Percentiles rank a stretch among this genome's conserved stretches.
Conservation (phyloP, 1,284 basidiomycete species). For the Boletus smithii region DNA sequence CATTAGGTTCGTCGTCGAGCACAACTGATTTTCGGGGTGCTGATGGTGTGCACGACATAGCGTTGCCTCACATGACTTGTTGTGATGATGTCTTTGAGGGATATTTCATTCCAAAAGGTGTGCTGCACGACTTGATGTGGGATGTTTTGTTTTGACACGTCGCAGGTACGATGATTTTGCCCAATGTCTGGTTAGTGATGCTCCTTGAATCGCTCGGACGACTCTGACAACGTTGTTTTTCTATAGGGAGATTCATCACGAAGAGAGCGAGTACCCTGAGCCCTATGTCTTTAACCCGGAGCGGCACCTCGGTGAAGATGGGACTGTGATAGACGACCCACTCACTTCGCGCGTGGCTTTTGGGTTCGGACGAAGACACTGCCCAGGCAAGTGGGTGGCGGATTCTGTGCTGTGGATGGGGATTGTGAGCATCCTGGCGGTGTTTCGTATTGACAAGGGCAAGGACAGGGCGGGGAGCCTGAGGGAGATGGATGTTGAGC, state of each 20-base stretch:
- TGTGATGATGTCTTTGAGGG: slow-evolving; percentile 32
- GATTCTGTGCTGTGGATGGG: slow-evolving; percentile 36
- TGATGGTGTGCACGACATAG: slow-evolving; percentile 15
- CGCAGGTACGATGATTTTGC: slow-evolving; percentile 29
- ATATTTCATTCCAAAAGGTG: slow-evolving; percentile 34
- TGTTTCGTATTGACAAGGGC: slow-evolving; percentile 26
- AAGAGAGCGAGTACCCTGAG: slow-evolving; percentile 30
- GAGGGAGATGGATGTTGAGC: slow-evolving; percentile 27
- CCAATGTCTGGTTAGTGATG: slow-evolving; percentile 32
- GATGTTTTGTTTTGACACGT: slow-evolving; percentile 1
- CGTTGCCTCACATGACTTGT: slow-evolving; percentile 30
- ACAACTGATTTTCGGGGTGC: neutral
- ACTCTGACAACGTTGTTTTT: neutral
- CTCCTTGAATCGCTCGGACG: neutral
- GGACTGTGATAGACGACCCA: slow-evolving; percentile 26
- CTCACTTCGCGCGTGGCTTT: slow-evolving; percentile 30
- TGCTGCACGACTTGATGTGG: neutral
- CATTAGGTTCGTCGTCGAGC: slow-evolving; percentile 22
- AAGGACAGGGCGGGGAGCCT: slow-evolving; percentile 28
- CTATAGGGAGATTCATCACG: slow-evolving; percentile 30
- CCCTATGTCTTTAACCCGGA: slow-evolving; percentile 28
- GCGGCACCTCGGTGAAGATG: slow-evolving; percentile 28
- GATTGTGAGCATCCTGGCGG: slow-evolving; percentile 32
- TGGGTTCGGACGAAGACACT: slow-evolving; percentile 35
- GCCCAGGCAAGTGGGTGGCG: slow-evolving; percentile 35